Evolutionary conservation across 2,329 filamentous ascomycete genomes (phyloP), one percentile per base, ranked within the genome.

Genomic region (Fusarium oligoseptatum): DNA sequence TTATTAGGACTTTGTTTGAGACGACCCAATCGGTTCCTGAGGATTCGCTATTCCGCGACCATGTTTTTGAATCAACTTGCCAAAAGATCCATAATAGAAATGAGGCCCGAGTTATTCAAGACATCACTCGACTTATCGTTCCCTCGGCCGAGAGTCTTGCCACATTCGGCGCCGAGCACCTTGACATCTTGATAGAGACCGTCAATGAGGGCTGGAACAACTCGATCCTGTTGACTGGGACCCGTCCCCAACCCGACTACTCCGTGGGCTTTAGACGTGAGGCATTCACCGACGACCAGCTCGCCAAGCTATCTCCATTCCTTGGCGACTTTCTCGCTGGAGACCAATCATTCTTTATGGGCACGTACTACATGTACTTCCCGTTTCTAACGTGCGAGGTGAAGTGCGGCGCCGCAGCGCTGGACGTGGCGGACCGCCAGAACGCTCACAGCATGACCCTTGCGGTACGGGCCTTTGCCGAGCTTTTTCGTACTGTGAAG

Each of bases 341-440:
- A 15, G 80, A 84, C 64, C 75, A 76, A 60, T 88, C 82, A 22
- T 83, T 78, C 70, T 86, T 88, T 63, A 84, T 86, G 80, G 83
- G 75, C 10, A 88, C 84, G 12, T 84, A 81, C 63, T 78, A 83
- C 6, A 87, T 88, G 80, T 86, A 84, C 79, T 87, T 89, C 71
- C 85, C 85, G 3, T 89, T 88, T 71, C 78, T 89, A 0, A 83
- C 84, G 0, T 86, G 83, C 75, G 84, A 89, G 75, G 85, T 87
- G 1, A 87, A 87, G 76, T 86, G 83, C 68, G 82, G 84, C 50
- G 76, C 78, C 32, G 79, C 71, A 29, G 80, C 74, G 1, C 83
- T 86, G 7, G 78, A 84, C 60, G 64, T 83, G 14, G 82, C 83
- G 3, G 82, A 85, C 67, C 79, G 82, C 58, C 81, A 85, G 76